Conservation (phyloP, 345 rosid species). For the Boechera stricta region DNA sequence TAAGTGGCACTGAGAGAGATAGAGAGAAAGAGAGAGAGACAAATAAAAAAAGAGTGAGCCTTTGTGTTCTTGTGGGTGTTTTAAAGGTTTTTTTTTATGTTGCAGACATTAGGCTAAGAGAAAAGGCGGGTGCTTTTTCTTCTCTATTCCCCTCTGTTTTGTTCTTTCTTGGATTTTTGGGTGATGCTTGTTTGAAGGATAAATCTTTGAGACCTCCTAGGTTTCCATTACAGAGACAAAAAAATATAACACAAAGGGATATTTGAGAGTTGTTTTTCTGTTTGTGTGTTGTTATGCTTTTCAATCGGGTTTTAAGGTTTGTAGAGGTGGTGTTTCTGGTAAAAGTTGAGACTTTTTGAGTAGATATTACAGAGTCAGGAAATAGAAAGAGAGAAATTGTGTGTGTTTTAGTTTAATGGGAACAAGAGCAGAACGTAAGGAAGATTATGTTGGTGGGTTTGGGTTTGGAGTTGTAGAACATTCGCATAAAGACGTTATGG, state of each 20-base stretch:
- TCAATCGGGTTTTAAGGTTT: constrained; percentile 6
- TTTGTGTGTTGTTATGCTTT: not conserved
- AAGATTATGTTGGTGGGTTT: constrained; percentile 49
- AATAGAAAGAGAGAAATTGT: constrained; percentile 9
- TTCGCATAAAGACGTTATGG: constrained; percentile 43
- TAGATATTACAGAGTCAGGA: not conserved
- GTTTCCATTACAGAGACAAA: constrained; percentile 22
- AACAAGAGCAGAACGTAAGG: constrained; percentile 39
- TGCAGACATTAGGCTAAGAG: not conserved
- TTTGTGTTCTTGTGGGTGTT: constrained; percentile 28
- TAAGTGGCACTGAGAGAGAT: constrained; percentile 21
- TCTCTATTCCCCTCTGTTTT: constrained; percentile 37
- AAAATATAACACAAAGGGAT: not conserved
- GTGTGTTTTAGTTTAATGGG: constrained; percentile 37
- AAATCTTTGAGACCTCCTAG: constrained; percentile 17
- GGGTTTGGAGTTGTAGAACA: constrained; percentile 55
- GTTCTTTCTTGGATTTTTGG: constrained; percentile 19
- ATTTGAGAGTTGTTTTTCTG: not conserved
- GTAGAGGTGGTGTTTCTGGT: not conserved
- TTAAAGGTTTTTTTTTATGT: constrained; percentile 6
- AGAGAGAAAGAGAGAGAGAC: constrained; percentile 3
- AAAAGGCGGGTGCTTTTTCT: constrained; percentile 4
- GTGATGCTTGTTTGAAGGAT: constrained; percentile 31
- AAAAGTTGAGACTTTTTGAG: constrained; percentile 26
- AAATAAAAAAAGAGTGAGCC: not conserved